Conservation (phyloP, 164 flowering plant genomes). For the Cinnamomum micranthum region DNA sequence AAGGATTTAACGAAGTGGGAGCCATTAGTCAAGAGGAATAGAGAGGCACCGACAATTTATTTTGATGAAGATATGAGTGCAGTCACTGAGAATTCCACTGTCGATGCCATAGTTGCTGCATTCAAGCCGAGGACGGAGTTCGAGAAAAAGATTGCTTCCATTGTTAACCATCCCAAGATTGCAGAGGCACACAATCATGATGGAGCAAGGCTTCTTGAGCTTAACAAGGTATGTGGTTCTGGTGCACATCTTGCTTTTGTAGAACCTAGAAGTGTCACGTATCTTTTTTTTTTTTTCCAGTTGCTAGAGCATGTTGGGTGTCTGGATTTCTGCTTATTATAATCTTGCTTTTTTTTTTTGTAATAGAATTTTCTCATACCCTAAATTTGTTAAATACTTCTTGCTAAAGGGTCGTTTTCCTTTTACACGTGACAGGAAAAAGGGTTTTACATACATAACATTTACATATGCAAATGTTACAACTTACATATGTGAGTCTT, state of each 20-base stretch:
- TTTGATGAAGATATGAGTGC: conserved; percentile 43
- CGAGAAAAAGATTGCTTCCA: conserved; percentile 73
- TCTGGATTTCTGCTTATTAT: too few species aligned
- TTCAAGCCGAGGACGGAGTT: conserved; percentile 82
- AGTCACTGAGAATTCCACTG: conserved; percentile 60
- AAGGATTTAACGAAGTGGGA: conserved; percentile 76
- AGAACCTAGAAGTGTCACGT: too few species aligned
- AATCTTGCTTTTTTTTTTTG: too few species aligned
- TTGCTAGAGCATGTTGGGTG: too few species aligned
- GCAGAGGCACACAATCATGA: conserved; percentile 71
- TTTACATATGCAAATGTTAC: too few species aligned
- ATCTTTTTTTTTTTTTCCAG: too few species aligned
- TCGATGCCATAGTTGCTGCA: conserved; percentile 83
- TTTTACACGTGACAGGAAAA: too few species aligned
- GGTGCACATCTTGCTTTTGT: neutral
- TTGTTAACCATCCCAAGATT: conserved; percentile 51
- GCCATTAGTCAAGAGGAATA: conserved; percentile 63
- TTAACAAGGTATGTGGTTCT: conserved; percentile 58
- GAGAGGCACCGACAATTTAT: conserved; percentile 72
- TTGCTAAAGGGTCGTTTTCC: too few species aligned
- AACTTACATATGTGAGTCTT: too few species aligned
- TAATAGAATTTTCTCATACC: too few species aligned
- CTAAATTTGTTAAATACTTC: too few species aligned
- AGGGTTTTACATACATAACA: too few species aligned
- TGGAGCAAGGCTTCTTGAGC: conserved; percentile 84